Base-by-base conservation (phyloP, 192 early-diverging fungal species). In the Coemansia sp. region DNA sequence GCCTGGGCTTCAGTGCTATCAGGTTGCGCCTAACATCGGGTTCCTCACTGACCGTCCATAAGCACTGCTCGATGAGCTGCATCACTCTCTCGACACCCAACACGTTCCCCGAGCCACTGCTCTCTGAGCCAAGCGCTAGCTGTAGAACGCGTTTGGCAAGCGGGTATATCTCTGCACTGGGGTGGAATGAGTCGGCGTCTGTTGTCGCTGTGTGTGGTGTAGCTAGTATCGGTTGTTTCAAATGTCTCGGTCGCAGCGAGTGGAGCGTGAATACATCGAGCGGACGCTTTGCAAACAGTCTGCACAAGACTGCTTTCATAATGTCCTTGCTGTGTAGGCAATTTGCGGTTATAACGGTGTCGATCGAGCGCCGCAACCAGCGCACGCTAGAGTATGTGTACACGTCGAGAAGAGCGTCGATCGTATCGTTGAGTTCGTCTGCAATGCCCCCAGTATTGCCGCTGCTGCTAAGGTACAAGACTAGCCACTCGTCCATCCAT, bases 391-490 rank as follows among this genome's bases (percentile, higher is more conserved):
- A 55, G 41, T 63, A 65, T 5, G 73, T 75, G n/a, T 81, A 81
- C 13, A 75, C 67, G n/a, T 81, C 78, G 8, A 75, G 60, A 22
- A 81, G 55, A 10, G 73, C 78, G 54, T 75, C 73, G 19, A 81
- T 45, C 8, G 73, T 63, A 38, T 81, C 78, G 8, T 32, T 29
- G 11, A 63, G 56, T 0, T 36, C 20, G 3, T 66, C 41, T 15
- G 9, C 43, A 20, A 14, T 32, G 53, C 19, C 53, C 3, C 25
- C 15, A 54, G 53, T 5, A 17, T 29, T 52, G n/a, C 22, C 52
- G 29, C 69, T 72, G 54, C 36, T 29, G 43, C 42, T 60, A 17
- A 75, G 40, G 19, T 72, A 75, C 3, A 62, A 14, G 11, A 46
- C 59, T 15, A 81, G 70, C 29, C 55, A 34, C 60, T 68, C 68